A percentile compares a stretch with the other conserved stretches of the same genome.
phyloP scores from a whole-genome alignment of 2,329 filamentous ascomycete genomes.

The Aspergillus sp. region DNA sequence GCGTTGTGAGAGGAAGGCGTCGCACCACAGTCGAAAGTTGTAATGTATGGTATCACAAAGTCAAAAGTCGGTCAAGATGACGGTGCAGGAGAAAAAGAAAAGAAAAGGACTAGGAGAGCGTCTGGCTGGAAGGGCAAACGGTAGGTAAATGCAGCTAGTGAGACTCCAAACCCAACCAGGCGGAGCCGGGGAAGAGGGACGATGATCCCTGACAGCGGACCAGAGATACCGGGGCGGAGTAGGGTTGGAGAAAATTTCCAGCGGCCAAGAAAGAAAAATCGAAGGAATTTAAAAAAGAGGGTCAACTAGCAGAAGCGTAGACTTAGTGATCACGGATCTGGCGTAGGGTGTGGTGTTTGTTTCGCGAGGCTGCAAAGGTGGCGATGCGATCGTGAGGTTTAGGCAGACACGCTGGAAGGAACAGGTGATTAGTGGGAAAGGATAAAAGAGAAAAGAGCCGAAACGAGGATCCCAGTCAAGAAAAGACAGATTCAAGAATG shows the following conservation, averaged over 20 bases:
- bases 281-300: neutral
- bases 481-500: neutral
- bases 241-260: slow-evolving; percentile 5
- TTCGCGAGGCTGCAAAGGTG: neutral
- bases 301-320: slow-evolving; percentile 1
- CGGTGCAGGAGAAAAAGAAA: slow-evolving; percentile 19
- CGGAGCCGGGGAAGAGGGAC: slow-evolving; percentile 15
- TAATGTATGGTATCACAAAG: slow-evolving; percentile 34
- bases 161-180: slow-evolving; percentile 18
- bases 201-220: slow-evolving; percentile 15
- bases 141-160: slow-evolving; percentile 27
- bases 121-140: slow-evolving; percentile 19
- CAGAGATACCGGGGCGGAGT: slow-evolving; percentile 4
- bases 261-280: slow-evolving; percentile 9
- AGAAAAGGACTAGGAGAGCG: slow-evolving; percentile 17
- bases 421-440: neutral
- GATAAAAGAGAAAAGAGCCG: neutral
- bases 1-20: slow-evolving; percentile 21
- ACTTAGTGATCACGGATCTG: neutral
- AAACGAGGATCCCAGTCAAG: neutral
- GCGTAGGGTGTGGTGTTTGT: neutral
- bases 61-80: slow-evolving; percentile 39
- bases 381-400: neutral
- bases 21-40: slow-evolving; percentile 31
- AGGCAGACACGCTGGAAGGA: slow-evolving; percentile 1